Base-by-base conservation (phyloP, 805 yeast species). In the Metschnikowia lachancei region DNA sequence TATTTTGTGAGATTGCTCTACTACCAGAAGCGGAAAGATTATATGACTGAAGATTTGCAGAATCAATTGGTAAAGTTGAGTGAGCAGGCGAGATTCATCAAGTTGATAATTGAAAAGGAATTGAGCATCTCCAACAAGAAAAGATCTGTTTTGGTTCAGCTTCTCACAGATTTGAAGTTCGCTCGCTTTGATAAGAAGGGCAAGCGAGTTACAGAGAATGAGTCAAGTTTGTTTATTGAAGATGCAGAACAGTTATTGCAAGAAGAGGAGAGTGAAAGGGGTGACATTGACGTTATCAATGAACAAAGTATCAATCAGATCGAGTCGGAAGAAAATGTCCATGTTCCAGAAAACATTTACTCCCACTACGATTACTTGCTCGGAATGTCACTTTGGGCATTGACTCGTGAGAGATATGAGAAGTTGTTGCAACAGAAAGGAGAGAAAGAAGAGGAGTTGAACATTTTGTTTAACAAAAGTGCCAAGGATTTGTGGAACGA, bases 301-400 rank as follows among this genome's bases (percentile, higher is more conserved):
- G 46, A 49, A 20, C 61, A 64, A 30, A 61, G 60, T 8, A 58
- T 57, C 17, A 59, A 59, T 17, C 67, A 56, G 18, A 64, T 52
- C 16, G 65, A 60, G 3, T 65, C 69, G 39, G 64, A 72, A 64
- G 53, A 45, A 11, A 46, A 48, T 24, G 64, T 77, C 60, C 75
- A 72, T 44, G 65, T 63, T 18, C 77, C 79, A n/a, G 76, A 73
- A 41, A 84, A 81, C 19, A 67, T 78, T 13, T 75, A 76, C 42
- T 79, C 89, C 9, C 74, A 83, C 6, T 92, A 81, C 65, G 98
- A 94, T 59, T 94, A 94, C 57, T 74, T 94, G 52, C 74, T 94
- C 43, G 95, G 94, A 44, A 87, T 94, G 96, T 80, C 90, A 30
- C 83, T 94, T 53, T 89, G 97, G 94, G 85, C 97, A 32, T 78